phyloP scores from a whole-genome alignment of 1,284 basidiomycete genomes.

The Ustilago crameri region DNA sequence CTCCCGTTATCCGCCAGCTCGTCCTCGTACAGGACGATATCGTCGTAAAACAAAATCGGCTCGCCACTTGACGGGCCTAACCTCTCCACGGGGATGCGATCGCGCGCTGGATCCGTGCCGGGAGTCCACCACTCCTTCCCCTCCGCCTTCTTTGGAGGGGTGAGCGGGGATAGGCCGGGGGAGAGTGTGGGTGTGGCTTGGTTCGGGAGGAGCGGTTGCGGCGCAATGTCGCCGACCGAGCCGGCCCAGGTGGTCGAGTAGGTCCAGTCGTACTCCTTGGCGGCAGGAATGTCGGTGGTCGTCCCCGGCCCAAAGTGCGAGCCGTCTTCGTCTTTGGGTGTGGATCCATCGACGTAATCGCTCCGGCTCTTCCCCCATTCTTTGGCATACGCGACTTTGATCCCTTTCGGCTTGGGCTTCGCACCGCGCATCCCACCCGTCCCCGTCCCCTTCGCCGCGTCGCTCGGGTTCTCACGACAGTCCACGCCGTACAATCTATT shows the following conservation, averaged over 20 bases:
- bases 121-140: constrained; percentile 28
- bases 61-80: constrained; percentile 59
- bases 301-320: constrained; percentile 47
- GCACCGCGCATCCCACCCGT: constrained; percentile 18
- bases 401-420: constrained; percentile 71
- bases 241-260: constrained; percentile 91
- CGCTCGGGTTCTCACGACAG: constrained; percentile 18
- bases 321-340: neutral
- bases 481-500: constrained; percentile 76
- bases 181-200: neutral
- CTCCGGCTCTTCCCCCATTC: constrained; percentile 90
- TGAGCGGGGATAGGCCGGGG: constrained; percentile 3
- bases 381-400: constrained; percentile 93
- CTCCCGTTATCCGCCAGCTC: constrained; percentile 67
- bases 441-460: neutral
- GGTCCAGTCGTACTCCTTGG: constrained; percentile 87
- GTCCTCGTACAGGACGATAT: constrained; percentile 66
- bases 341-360: constrained; percentile 33
- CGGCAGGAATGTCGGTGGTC: constrained; percentile 47
- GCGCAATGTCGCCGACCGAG: constrained; percentile 65
- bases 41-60: constrained; percentile 67
- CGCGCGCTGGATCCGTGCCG: constrained; percentile 53
- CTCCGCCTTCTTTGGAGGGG: neutral
- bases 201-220: constrained; percentile 19
- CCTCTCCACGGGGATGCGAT: constrained; percentile 64